Percentiles rank a stretch among this genome's conserved stretches.
These are phyloP conservation scores for Golubevia sp. DNA, from an alignment of 1,284 basidiomycete genomes.

Conservation along the genomic window DNA sequence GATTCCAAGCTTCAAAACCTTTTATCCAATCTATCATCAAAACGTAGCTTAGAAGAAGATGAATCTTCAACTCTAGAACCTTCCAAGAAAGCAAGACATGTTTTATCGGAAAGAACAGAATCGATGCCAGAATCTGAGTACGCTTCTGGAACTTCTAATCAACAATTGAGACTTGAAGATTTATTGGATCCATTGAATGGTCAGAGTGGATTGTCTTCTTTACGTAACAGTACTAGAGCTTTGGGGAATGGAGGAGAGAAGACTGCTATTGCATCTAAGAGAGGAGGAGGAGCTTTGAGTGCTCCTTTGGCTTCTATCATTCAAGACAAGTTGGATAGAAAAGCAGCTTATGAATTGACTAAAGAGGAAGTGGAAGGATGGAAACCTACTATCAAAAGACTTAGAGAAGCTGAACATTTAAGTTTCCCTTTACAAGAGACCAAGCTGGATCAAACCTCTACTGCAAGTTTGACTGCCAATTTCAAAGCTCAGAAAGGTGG, in stretches of 20 bases:
- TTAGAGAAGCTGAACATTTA: conserved; percentile 55
- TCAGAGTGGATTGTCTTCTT: conserved; percentile 19
- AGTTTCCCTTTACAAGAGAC: conserved; percentile 51
- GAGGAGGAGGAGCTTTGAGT: conserved; percentile 42
- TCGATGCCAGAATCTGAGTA: conserved; percentile 46
- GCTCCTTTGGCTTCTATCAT: conserved; percentile 49
- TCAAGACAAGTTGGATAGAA: conserved; percentile 51
- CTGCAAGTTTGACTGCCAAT: conserved; percentile 35
- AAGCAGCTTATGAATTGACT: conserved; percentile 50
- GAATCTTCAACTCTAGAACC: conserved; percentile 5
- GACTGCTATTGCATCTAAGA: conserved; percentile 30
- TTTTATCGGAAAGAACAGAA: conserved; percentile 42
- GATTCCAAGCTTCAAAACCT: background rate
- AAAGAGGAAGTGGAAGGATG: conserved; percentile 55
- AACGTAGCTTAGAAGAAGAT: conserved; percentile 3
- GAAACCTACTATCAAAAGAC: conserved; percentile 54
- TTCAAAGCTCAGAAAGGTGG: conserved; percentile 20
- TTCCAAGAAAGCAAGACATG: conserved; percentile 25
- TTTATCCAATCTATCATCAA: background rate
- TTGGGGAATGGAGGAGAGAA: conserved; percentile 14
- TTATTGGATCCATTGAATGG: conserved; percentile 33
- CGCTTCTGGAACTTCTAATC: conserved; percentile 8
- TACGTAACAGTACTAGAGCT: conserved; percentile 35
- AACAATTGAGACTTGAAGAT: conserved; percentile 32
- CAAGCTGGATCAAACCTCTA: conserved; percentile 13